Conservation (phyloP, 1,284 basidiomycete species). For the Moniliella sp. region DNA sequence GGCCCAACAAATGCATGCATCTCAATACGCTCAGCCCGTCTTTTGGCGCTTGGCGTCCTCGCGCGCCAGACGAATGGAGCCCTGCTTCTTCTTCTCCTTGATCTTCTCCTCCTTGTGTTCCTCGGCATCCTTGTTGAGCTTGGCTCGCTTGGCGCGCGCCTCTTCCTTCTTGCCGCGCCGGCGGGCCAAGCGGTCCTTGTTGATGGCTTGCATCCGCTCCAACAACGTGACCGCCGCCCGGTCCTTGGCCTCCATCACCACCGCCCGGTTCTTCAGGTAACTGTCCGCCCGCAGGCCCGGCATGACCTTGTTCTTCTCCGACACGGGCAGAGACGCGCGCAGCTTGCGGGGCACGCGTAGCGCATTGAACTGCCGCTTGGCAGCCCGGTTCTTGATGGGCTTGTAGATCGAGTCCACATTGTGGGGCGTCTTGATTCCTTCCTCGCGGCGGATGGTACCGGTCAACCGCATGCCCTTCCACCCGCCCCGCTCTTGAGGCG, state of each 20-base stretch:
- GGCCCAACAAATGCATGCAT: too few species aligned
- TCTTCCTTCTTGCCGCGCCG: slow-evolving; percentile 37
- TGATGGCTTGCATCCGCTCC: slow-evolving; percentile 77
- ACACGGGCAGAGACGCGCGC: slow-evolving; percentile 68
- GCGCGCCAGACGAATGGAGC: slow-evolving; percentile 45
- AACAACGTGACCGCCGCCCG: slow-evolving; percentile 72
- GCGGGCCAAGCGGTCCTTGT: slow-evolving; percentile 69
- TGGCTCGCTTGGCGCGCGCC: slow-evolving; percentile 2
- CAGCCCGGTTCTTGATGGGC: slow-evolving; percentile 43
- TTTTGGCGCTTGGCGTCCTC: slow-evolving; percentile 3
- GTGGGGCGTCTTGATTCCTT: slow-evolving; percentile 59
- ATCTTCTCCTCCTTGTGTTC: slow-evolving; percentile 4
- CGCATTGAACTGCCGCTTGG: slow-evolving; percentile 68
- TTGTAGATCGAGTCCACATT: slow-evolving; percentile 73
- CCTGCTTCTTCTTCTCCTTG: slow-evolving; percentile 54
- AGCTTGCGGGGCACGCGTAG: slow-evolving; percentile 70
- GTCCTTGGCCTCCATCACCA: slow-evolving; percentile 83
- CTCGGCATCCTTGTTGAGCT: slow-evolving; percentile 6
- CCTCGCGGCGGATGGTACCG: slow-evolving; percentile 65
- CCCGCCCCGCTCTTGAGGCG: slow-evolving; percentile 15
- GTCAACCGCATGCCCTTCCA: slow-evolving; percentile 71
- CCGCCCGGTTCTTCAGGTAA: slow-evolving; percentile 41
- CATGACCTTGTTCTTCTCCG: slow-evolving; percentile 71
- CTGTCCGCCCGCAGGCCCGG: slow-evolving; percentile 53
- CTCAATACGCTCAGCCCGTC: too few species aligned